phyloP scores from a whole-genome alignment of 164 flowering plant species.

The Vitis riparia region DNA sequence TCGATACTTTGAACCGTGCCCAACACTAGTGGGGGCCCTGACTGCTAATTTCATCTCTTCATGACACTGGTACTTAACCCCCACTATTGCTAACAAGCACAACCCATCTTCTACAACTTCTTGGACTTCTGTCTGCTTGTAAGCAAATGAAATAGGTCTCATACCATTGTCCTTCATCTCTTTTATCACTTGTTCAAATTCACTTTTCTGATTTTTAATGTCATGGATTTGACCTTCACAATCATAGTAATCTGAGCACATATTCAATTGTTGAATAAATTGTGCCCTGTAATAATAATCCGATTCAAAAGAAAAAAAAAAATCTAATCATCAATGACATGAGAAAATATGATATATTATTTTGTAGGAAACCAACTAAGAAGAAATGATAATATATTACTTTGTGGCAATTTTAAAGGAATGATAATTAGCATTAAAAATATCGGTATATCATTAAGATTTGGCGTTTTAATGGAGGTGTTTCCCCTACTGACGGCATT shows the following conservation, averaged over 20 bases:
- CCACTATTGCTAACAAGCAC: constrained; percentile 22
- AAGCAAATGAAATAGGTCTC: constrained; percentile 23
- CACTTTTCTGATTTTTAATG: constrained; percentile 9
- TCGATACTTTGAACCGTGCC: not conserved
- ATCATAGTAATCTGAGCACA: constrained; percentile 21
- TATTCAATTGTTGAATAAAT: constrained; percentile 1
- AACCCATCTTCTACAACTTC: constrained; percentile 11
- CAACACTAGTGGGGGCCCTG: constrained; percentile 3
- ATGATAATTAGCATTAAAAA: too few species aligned
- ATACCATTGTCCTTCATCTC: constrained; percentile 10
- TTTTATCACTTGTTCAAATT: constrained; percentile 7
- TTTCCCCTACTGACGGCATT: too few species aligned
- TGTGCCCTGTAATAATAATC: too few species aligned
- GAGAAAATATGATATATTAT: too few species aligned
- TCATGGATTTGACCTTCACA: constrained; percentile 10
- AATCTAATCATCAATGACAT: too few species aligned
- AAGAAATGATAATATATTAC: too few species aligned
- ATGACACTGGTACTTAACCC: constrained; percentile 10
- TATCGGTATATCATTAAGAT: too few species aligned
- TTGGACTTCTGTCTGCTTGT: not conserved
- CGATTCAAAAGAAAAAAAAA: too few species aligned
- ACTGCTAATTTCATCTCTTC: constrained; percentile 6
- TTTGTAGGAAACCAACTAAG: too few species aligned
- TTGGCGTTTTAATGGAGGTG: too few species aligned
- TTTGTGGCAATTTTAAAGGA: too few species aligned